Base-by-base conservation (phyloP, 2,329 filamentous ascomycete species). In the Corinectria fuckeliana region DNA sequence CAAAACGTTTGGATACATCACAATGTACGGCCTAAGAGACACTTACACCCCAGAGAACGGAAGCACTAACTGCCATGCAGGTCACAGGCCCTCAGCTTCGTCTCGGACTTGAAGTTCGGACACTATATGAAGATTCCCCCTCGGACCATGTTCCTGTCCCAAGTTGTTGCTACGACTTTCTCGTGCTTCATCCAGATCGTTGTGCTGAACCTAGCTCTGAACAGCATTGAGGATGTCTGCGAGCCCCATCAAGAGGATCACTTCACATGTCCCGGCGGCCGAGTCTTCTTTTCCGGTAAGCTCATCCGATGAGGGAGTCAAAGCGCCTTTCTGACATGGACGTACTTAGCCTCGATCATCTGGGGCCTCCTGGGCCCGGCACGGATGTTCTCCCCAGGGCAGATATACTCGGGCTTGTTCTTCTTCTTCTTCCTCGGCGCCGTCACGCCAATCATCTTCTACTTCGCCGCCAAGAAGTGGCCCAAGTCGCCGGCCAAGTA, bases 121-220 rank as follows among this genome's bases (percentile, higher is more conserved):
- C 89, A 91, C 70, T 91, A 91, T 77, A 91, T 91, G 87, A 87
- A 87, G 74, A 85, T 87, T 9, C 88, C 88, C 0, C 88, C 87
- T 13, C 80, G 86, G 16, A 88, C 85, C 14, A 88, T 89, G 78
- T 91, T 91, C 75, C 80, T 84, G 75, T 81, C 82, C 4, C 88
- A 91, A 71, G 82, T 90, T 4, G 82, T 88, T 2, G 87, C 88
- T 7, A 89, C 87, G 0, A 84, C 88, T 0, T 81, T 89, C 69
- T 87, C 86, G 0, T 89, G 85, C 73, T 82, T 90, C 62, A 83
- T 90, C 36, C 88, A 91, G 71, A 82, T 91, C 56, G 73, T 81
- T 3, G 86, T 90, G 3, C 79, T 90, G 61, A 89, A 90, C 67
- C 80, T 85, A 62, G 83, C 86, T 0, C 80, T 90, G 14, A 74